Percentiles rank a stretch among this genome's conserved stretches.
Conservation (phyloP, 2,329 filamentous ascomycete species). For the Paecilomyces niveus region DNA sequence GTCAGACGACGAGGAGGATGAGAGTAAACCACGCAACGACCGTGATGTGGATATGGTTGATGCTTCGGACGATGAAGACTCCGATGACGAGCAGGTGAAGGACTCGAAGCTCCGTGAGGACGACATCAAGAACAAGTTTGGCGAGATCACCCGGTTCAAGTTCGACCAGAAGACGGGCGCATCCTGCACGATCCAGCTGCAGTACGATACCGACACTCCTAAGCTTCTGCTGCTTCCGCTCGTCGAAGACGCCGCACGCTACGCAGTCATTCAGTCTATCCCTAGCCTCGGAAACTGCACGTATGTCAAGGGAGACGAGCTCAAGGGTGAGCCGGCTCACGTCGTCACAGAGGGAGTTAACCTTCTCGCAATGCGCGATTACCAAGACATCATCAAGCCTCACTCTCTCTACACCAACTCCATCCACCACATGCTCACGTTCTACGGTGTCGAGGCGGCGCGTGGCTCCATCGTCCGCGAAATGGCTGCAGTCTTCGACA, state of each 20-base stretch:
- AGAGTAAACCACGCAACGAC: slow-evolving; percentile 17
- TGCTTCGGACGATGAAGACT: slow-evolving; percentile 32
- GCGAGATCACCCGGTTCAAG: slow-evolving; percentile 66
- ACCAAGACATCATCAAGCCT: slow-evolving; percentile 76
- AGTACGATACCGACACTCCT: slow-evolving; percentile 70
- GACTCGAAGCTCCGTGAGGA: slow-evolving; percentile 50
- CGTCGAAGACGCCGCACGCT: slow-evolving; percentile 71
- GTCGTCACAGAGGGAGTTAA: slow-evolving; percentile 83
- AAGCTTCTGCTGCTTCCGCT: slow-evolving; percentile 92
- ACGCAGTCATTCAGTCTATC: slow-evolving; percentile 81
- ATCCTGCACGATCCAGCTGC: slow-evolving; percentile 74
- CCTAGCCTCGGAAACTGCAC: slow-evolving; percentile 67
- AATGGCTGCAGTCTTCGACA: slow-evolving; percentile 74
- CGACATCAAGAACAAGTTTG: slow-evolving; percentile 56
- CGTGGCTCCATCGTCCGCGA: slow-evolving; percentile 81
- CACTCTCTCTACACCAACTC: slow-evolving; percentile 88
- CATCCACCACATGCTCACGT: slow-evolving; percentile 71
- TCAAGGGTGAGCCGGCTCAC: slow-evolving; percentile 40
- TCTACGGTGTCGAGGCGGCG: slow-evolving; percentile 91
- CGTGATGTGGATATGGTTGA: slow-evolving; percentile 31
- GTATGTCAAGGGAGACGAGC: slow-evolving; percentile 54
- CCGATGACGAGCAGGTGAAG: slow-evolving; percentile 34
- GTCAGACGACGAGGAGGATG: slow-evolving; percentile 46
- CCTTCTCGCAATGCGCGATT: slow-evolving; percentile 81
- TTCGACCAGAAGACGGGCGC: slow-evolving; percentile 69